Evolutionary conservation across 495 filamentous ascomycete genomes (phyloP).

Genomic region (Viridothelium virens): DNA sequence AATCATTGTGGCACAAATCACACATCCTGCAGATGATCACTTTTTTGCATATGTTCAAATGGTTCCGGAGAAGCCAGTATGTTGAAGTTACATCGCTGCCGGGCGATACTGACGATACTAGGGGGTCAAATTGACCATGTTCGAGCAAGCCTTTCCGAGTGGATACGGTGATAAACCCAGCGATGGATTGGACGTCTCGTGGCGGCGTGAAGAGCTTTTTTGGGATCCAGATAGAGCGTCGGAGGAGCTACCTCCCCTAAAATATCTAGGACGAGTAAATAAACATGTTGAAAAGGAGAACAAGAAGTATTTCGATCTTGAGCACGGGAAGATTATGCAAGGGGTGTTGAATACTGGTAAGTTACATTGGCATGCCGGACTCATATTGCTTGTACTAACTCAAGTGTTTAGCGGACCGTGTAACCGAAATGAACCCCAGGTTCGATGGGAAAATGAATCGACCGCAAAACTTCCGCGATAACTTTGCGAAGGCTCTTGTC

Average conservation of each 20-base stretch:
- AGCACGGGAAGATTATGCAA: conserved; percentile 4
- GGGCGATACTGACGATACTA: not conserved
- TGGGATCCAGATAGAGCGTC: not conserved
- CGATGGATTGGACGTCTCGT: not conserved
- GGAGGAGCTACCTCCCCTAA: not conserved
- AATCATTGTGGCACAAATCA: conserved; percentile 7
- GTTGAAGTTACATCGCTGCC: not conserved
- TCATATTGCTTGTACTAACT: not conserved
- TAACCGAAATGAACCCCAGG: not conserved
- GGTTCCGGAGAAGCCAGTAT: conserved; percentile 1
- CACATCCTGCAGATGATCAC: not conserved
- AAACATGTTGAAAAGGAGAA: not conserved
- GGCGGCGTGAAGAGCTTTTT: not conserved
- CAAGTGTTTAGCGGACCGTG: not conserved
- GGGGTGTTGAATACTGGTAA: not conserved
- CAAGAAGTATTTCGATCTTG: not conserved
- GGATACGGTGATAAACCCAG: not conserved
- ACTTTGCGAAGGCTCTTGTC: not conserved
- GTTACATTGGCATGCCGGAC: not conserved
- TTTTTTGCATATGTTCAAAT: conserved; percentile 9
- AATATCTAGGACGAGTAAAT: not conserved
- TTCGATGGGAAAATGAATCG: conserved; percentile 6
- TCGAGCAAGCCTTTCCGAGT: conserved; percentile 2
- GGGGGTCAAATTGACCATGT: conserved; percentile 6
- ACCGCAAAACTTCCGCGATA: not conserved